These are phyloP conservation scores for Tylopilus balloui DNA, from an alignment of 768 basidiomycete genomes.

Conservation along the genomic window DNA sequence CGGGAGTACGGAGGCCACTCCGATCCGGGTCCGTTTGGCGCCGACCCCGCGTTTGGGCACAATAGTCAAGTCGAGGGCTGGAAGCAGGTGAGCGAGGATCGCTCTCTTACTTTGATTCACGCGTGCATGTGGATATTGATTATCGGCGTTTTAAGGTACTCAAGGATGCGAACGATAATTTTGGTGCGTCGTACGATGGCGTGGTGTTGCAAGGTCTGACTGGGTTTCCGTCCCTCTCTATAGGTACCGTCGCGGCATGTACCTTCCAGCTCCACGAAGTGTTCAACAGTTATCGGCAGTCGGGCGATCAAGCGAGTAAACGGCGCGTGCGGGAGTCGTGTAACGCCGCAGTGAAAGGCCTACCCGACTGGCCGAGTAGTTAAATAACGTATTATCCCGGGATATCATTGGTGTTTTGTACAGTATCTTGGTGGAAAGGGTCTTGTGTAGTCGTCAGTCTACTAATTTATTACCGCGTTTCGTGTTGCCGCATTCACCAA, in stretches of 20 bases:
- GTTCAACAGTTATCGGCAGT: constrained; percentile 66
- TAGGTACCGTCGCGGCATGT: constrained; percentile 55
- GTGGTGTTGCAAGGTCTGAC: neutral
- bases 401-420: neutral
- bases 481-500: neutral
- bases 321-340: constrained; percentile 71
- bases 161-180: constrained; percentile 52
- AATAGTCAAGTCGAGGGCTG: constrained; percentile 52
- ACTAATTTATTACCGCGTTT: constrained; percentile 7
- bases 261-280: constrained; percentile 77
- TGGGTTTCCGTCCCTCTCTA: neutral
- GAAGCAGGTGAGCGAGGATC: constrained; percentile 45
- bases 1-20: constrained; percentile 41
- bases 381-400: constrained; percentile 8
- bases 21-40: constrained; percentile 27
- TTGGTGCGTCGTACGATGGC: constrained; percentile 36
- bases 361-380: constrained; percentile 70
- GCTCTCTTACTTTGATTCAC: neutral
- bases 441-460: neutral
- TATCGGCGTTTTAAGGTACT: constrained; percentile 37
- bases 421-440: neutral
- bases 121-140: neutral
- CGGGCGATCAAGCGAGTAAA: constrained; percentile 66
- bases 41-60: constrained; percentile 38
- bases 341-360: constrained; percentile 63